Base-by-base conservation (phyloP, 2,329 filamentous ascomycete species). In the Paraconiothyrium sp. region DNA sequence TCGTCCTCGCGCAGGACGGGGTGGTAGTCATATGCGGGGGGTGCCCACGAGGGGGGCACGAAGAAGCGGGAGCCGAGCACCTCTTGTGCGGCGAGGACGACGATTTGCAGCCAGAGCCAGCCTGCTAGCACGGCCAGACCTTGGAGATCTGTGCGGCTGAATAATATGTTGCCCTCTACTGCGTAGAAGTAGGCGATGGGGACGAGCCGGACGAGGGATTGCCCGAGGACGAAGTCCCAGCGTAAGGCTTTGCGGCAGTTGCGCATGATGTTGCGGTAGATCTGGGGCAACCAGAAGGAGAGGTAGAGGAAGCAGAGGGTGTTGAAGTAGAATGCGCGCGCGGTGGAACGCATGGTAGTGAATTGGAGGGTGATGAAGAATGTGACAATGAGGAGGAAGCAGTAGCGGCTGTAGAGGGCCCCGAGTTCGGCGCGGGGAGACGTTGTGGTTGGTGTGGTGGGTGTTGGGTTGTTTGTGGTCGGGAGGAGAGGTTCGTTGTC, bases 261-360 rank as follows among this genome's bases (percentile, higher is more conserved):
- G 57, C 94, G 92, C 79, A 92, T 88, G 57, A 91, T 84, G 76
- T 99, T 99, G 64, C 95, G 92, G 74, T 91, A 88, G 68, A 98
- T 97, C 77, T 99, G 95, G 0, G 95, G 94, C 0, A 89, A 76
- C 94, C 94, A 98, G 74, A 97, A 90, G 22, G 94, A 97, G 48
- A 97, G 86, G 75, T 97, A 97, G 57, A 86, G 67, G 70, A 94
- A 88, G 2, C 87, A 85, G 24, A 97, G 81, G 2, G 84, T 66
- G 74, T 94, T 84, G 64, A 84, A 84, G 76, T 88, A 90, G 46
- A 84, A 74, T 2, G 82, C 81, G 27, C 85, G 84, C 2, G 85
- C 73, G 1, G 80, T 78, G 3, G 81, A 78, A 63, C 87, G 86
- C 78, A 87, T 87, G 0, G 86, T 82, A 34, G 84, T 82, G 24